Evolutionary conservation across 179 eudicot species (phyloP).

Genomic region (Corrigiola litoralis): DNA sequence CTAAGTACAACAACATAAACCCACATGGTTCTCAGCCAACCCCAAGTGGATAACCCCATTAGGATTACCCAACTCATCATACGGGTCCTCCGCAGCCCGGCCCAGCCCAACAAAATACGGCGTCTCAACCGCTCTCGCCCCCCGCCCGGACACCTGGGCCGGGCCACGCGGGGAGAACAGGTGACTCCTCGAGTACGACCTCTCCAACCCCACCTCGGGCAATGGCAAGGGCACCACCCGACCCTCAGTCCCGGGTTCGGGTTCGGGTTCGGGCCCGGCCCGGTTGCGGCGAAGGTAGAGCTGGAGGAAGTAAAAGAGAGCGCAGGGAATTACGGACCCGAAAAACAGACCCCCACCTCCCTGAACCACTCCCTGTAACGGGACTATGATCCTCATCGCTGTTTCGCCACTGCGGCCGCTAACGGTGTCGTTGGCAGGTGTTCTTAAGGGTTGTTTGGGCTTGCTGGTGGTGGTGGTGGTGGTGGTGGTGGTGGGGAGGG

Average conservation of each 20-base stretch:
- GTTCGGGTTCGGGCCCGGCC: not conserved
- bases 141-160: constrained; percentile 52
- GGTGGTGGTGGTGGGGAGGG: constrained; percentile 18
- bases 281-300: constrained; percentile 58
- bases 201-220: constrained; percentile 38
- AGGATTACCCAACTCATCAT: constrained; percentile 43
- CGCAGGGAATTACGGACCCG: constrained; percentile 81
- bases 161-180: constrained; percentile 52
- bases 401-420: constrained; percentile 28
- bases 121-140: constrained; percentile 39
- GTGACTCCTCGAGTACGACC: constrained; percentile 48
- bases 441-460: constrained; percentile 2
- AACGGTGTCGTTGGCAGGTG: no score
- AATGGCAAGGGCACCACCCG: no score
- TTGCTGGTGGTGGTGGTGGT: constrained; percentile 17
- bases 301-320: constrained; percentile 74
- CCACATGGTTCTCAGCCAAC: constrained; percentile 58
- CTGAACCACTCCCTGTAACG: constrained; percentile 84
- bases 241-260: not conserved
- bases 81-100: constrained; percentile 55
- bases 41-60: constrained; percentile 78
- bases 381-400: constrained; percentile 83
- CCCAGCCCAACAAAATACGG: constrained; percentile 55
- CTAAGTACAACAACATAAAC: constrained; percentile 13
- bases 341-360: constrained; percentile 76